Evolutionary conservation across 73 alveolate species (phyloP).

Genomic region (Tetrahymena elliotti): DNA sequence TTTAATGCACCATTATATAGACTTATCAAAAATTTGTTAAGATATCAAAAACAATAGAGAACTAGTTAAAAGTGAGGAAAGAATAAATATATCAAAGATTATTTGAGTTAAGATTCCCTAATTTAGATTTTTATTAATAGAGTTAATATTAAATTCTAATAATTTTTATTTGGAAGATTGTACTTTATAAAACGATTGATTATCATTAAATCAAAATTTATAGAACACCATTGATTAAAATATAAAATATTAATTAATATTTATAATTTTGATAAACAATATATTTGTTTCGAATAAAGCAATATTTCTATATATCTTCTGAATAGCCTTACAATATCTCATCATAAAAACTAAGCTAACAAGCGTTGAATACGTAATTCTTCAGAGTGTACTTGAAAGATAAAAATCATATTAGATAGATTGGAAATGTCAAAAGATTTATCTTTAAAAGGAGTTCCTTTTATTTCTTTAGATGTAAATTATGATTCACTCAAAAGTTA

Average conservation of each 20-base stretch:
- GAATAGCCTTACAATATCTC: no score
- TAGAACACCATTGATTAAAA: background rate
- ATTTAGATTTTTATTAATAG: background rate
- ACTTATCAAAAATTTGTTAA: background rate
- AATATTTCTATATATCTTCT: background rate
- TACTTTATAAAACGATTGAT: background rate
- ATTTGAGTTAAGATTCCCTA: background rate
- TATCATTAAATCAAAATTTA: background rate
- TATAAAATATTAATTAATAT: background rate
- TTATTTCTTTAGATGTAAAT: constrained; percentile 35
- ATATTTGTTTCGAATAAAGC: background rate
- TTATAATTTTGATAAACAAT: background rate
- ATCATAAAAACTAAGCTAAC: no score
- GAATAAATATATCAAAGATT: background rate
- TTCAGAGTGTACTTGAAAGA: no score
- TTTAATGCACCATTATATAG: no score
- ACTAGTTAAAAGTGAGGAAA: background rate
- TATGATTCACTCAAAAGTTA: constrained; percentile 33
- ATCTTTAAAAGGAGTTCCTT: constrained; percentile 30
- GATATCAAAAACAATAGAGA: background rate
- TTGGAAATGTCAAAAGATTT: constrained; percentile 5
- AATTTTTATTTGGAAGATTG: background rate
- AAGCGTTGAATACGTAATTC: no score
- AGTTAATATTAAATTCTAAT: background rate
- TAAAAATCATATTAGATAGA: background rate